Base-by-base conservation (phyloP, 1,139 yeast species). In the Hemisphaericaspora xylanilytica region DNA sequence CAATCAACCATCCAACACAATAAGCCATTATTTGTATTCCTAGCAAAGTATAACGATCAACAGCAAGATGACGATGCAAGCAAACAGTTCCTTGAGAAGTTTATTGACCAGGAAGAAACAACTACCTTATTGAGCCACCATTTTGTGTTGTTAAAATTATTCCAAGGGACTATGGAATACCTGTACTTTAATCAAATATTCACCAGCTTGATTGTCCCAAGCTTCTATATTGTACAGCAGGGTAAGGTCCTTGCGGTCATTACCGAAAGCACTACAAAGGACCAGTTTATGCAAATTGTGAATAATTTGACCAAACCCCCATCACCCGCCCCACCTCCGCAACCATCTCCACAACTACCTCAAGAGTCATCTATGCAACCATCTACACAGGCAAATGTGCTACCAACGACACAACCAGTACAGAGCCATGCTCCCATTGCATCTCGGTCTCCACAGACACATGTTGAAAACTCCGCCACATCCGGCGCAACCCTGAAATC, bases 151-250 rank as follows among this genome's bases (percentile, higher is more conserved):
- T 58, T 82, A 36, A 64, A 67, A 46, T 55, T 82, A 28, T 41
- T 58, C 2, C 64, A 70, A 32, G 72, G 63, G n/a, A 60, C 80
- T 0, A 52, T 53, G 2, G 81, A 81, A 44, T 79, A 63, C 46
- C 56, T 50, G 1, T 65, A 63, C 47, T 80, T 83, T 48, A 61
- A 67, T 32, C 78, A 75, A 46, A 59, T 78, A 11, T 78, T 78
- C 49, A 73, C 73, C 0, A 63, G 66, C 22, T 65, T 70, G 26
- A 52, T 50, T 2, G 61, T 67, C 3, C 86, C 82, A 10, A 67
- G 77, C 47, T 61, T 75, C 43, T 75, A 65, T 56, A 63, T 78
- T 38, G 66, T 82, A 7, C 59, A 57, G 32, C 62, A 65, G 9
- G 78, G 82, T 3, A 55, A 63, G 31, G 58, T 80, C 8, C 48